Conservation (phyloP, 73 alveolate species). For the Paramecium pentaurelia region DNA sequence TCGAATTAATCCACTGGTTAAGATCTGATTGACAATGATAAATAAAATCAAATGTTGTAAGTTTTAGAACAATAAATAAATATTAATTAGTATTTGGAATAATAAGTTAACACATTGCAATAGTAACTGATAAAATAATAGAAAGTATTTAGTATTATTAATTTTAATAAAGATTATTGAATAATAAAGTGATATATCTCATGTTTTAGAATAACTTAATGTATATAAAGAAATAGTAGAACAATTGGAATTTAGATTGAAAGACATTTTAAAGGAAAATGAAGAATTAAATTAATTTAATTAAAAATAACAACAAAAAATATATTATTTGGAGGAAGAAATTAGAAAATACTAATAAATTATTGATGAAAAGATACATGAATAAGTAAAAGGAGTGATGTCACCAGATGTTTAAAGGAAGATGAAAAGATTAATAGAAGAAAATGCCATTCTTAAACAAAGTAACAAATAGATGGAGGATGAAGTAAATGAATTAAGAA, state of each 20-base stretch:
- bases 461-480: background rate
- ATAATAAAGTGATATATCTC: background rate
- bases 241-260: background rate
- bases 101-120: background rate
- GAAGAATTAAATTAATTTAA: background rate
- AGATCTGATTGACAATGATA: background rate
- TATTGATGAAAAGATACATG: background rate
- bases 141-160: background rate
- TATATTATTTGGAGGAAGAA: background rate
- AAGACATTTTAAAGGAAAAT: background rate
- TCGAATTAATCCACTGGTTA: constrained; percentile 17
- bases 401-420: background rate
- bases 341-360: background rate
- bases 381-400: background rate
- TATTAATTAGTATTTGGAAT: background rate
- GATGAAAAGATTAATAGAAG: background rate
- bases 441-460: background rate
- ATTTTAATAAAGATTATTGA: background rate
- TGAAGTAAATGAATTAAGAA: constrained; percentile 3
- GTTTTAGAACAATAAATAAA: background rate
- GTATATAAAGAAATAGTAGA: constrained; percentile 13
- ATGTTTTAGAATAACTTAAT: constrained; percentile 2
- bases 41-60: background rate
- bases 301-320: background rate
- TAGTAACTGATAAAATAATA: background rate